Evolutionary conservation across 225 moss, liverwort and hornwort genomes (phyloP).

Genomic region (Marchantia paleacea): DNA sequence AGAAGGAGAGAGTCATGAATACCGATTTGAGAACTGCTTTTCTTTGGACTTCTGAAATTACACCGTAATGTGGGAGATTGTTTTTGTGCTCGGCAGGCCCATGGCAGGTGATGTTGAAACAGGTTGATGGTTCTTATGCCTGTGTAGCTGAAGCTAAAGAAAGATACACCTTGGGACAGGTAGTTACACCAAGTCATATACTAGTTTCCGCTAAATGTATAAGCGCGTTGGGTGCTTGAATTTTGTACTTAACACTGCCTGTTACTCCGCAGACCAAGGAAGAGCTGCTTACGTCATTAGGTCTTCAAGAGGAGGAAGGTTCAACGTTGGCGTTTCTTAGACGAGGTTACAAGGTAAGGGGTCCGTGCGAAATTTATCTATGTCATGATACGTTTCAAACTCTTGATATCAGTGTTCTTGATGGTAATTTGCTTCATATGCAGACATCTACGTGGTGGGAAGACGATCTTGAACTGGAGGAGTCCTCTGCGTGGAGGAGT

Average conservation of each 20-base stretch:
- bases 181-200: background rate
- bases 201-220: background rate
- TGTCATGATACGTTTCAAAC: background rate
- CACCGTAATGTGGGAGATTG: background rate
- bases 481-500: slow-evolving; percentile 63
- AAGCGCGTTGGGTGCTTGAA: background rate
- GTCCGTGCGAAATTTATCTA: background rate
- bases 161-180: slow-evolving; percentile 75
- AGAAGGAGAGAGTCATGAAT: background rate
- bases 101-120: slow-evolving; percentile 98
- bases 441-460: slow-evolving; percentile 98
- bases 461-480: slow-evolving; percentile 60
- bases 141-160: slow-evolving; percentile 75
- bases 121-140: slow-evolving; percentile 80
- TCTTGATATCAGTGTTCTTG: background rate
- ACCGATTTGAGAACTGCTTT: background rate
- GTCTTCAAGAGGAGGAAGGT: slow-evolving; percentile 80
- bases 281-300: slow-evolving; percentile 74
- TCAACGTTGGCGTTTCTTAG: slow-evolving; percentile 86
- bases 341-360: slow-evolving; percentile 65
- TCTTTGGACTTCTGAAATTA: background rate
- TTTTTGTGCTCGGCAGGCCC: slow-evolving; percentile 41
- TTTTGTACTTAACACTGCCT: background rate
- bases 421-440: background rate
- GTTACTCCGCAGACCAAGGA: slow-evolving; percentile 60